Conservation (phyloP, 257 asterid species). For the Phtheirospermum japonicum region DNA sequence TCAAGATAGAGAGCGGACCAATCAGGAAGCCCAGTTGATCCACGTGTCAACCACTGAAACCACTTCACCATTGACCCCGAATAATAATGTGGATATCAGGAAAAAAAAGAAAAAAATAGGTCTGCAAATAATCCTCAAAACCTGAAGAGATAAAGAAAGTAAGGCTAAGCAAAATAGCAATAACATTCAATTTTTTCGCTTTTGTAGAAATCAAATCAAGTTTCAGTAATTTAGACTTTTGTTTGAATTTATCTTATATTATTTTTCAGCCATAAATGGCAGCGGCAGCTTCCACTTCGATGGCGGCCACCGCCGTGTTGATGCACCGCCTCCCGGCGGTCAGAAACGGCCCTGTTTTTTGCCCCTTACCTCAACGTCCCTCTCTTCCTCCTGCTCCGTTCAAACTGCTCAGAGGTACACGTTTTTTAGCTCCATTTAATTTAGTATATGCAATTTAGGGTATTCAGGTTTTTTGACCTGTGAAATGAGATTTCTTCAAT, state of each 20-base stretch:
- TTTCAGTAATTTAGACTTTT: neutral
- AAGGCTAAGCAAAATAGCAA: conserved; percentile 39
- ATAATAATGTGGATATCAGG: conserved; percentile 48
- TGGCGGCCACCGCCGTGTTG: conserved; percentile 86
- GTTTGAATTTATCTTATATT: conserved; percentile 12
- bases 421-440: conserved; percentile 1
- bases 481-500: no score
- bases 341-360: conserved; percentile 38
- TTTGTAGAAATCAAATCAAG: neutral
- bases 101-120: no score
- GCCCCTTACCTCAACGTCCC: conserved; percentile 57
- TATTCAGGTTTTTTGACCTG: neutral
- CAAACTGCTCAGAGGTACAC: conserved; percentile 52
- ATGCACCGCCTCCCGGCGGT: conserved; percentile 48
- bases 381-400: conserved; percentile 45
- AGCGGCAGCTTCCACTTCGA: conserved; percentile 81
- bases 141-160: conserved; percentile 38
- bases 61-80: conserved; percentile 31
- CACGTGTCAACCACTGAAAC: conserved; percentile 53
- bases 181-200: neutral
- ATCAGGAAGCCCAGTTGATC: conserved; percentile 35
- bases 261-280: conserved; percentile 51
- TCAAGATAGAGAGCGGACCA: conserved; percentile 69
- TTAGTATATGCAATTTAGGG: neutral
- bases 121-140: conserved; percentile 19